Evolutionary conservation across 257 asterid species (phyloP), one percentile per base, ranked within the genome.

Genomic region (Handroanthus guayacan): DNA sequence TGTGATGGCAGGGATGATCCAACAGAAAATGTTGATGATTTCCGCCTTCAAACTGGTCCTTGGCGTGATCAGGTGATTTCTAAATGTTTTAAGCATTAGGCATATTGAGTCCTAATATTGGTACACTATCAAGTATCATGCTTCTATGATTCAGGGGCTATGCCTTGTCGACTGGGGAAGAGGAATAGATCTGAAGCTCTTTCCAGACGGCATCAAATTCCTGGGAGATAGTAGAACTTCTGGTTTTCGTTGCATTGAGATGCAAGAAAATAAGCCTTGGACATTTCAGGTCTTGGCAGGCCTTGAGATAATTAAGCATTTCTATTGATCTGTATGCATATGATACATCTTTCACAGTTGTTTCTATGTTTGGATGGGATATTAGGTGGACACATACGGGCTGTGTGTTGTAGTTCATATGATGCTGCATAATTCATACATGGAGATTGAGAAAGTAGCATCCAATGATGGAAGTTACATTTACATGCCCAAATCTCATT

Each of bases 151-250:
- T 64, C 92, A 95, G 99, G 99, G 99, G 54, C 93, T 93, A 78
- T 90, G 97, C 87, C 97, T 95, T 69, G 96, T 95, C 5, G 98
- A 95, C 84, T 95, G 98, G 99, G 99, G 99, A 56, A 87, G 93
- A 85, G 97, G 98, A 67, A 93, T 95, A 56, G 99, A 93, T 77
- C 80, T 91, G 65, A 84, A 82, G 71, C 90, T 93, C 57, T 93
- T 91, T 71, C 93, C 97, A 6, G 57, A 83, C 37, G 58, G 74
- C 78, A 89, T 95, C 44, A 83, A 87, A 79, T 95, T 95, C 72
- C 69, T 64, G n/a, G 99, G 97, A 74, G 99, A 90, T 67, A 78
- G 96, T 73, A 85, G 98, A 82, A 95, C 99, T 61, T 91, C 97
- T 50, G 99, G 98, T 48, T 95, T 95, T 82, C 96, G 98, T 38